Percentiles rank a stretch among this genome's conserved stretches.
phyloP scores from a whole-genome alignment of 2,329 filamentous ascomycete genomes.

The Xylariaceae sp. region DNA sequence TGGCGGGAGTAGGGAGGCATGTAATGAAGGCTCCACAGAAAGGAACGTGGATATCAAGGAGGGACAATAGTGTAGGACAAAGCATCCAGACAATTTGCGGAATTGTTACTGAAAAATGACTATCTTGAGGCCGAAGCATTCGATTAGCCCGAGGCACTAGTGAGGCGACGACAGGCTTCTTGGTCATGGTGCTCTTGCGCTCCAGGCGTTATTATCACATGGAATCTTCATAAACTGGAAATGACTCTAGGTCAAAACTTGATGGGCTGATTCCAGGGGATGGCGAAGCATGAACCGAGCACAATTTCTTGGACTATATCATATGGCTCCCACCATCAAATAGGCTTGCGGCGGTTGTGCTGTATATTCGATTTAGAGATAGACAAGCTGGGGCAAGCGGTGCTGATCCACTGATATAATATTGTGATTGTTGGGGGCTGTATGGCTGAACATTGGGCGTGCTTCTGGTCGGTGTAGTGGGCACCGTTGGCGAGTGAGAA shows the following conservation, averaged over 20 bases:
- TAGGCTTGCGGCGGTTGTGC: background rate
- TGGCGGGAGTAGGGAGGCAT: background rate
- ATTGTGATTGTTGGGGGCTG: background rate
- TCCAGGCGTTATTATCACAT: background rate
- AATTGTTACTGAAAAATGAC: background rate
- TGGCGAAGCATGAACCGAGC: background rate
- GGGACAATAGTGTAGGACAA: background rate
- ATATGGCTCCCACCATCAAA: conserved; percentile 4
- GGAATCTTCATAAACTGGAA: background rate
- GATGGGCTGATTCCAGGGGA: background rate
- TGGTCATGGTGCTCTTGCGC: background rate
- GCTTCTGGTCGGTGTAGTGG: background rate
- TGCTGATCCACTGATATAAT: background rate
- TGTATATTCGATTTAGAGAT: background rate
- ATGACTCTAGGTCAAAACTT: background rate
- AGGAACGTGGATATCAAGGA: background rate
- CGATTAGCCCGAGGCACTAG: background rate
- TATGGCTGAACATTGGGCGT: background rate
- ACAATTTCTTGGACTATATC: background rate
- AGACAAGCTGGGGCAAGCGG: background rate
- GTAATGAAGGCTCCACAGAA: background rate
- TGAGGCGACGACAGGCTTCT: background rate
- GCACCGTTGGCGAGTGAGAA: background rate
- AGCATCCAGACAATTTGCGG: background rate
- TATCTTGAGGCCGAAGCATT: background rate